Percentiles rank a stretch among this genome's conserved stretches.
These are phyloP conservation scores for Hylodesmum podocarpum DNA, from an alignment of 306 rosid genomes.

Conservation along the genomic window DNA sequence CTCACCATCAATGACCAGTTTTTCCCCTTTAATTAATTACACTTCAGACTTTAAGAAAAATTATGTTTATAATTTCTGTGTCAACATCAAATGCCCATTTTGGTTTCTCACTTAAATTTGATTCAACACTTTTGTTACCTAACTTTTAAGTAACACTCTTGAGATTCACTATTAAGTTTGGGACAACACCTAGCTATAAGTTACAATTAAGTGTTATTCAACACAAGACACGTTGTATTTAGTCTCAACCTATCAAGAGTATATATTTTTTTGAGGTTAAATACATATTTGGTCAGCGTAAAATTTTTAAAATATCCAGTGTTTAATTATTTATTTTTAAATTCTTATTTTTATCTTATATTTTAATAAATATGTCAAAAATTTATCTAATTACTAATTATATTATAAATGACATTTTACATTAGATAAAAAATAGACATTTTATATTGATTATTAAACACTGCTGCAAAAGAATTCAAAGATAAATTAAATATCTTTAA, in stretches of 20 bases:
- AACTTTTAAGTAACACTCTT: constrained; percentile 9
- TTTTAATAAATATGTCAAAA: too few relatives aligned
- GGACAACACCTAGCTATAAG: constrained; percentile 20
- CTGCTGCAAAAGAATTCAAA: too few relatives aligned
- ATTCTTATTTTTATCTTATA: too few relatives aligned
- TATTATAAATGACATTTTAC: too few relatives aligned
- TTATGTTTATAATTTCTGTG: background rate
- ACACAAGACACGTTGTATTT: constrained; percentile 17
- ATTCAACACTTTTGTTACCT: constrained; percentile 16
- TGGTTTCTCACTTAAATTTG: constrained; percentile 2
- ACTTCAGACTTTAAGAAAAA: background rate
- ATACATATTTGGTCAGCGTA: too few relatives aligned
- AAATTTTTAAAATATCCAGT: too few relatives aligned
- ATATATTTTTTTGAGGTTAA: too few relatives aligned
- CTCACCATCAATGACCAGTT: constrained; percentile 26
- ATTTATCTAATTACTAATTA: too few relatives aligned
- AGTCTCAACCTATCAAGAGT: constrained; percentile 12
- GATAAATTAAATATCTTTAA: too few relatives aligned
- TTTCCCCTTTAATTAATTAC: background rate
- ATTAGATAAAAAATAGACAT: too few relatives aligned
- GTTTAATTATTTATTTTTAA: too few relatives aligned
- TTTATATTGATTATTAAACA: too few relatives aligned
- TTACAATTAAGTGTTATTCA: constrained; percentile 2
- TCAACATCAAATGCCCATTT: constrained; percentile 26
- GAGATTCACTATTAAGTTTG: background rate